Base-by-base conservation (phyloP, 75 land plant species). In the Pinus taeda region DNA sequence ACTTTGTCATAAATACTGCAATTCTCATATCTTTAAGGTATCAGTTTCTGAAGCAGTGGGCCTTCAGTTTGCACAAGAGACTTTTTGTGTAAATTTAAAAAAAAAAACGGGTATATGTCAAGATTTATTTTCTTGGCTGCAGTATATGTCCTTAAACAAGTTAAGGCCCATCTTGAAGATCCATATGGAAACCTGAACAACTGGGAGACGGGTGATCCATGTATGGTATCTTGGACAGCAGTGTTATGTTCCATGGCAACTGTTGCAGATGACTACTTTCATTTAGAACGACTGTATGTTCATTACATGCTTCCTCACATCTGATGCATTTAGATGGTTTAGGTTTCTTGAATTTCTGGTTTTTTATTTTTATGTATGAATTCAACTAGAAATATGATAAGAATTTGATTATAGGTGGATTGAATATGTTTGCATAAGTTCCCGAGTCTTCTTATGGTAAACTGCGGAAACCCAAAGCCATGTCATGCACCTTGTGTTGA, bases 161-260 rank as follows among this genome's bases (percentile, higher is more conserved):
- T 92, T 37, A 83, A 57, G 71, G 75, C 33, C 3, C 63, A 73
- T 4, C 60, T 89, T 15, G 72, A 4, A 59, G 94, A 92, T 79
- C 83, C 84, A 26, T 49, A 60, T 76, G 67, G 64, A 11, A 22
- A 85, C 3, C 83, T 92, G n/a, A 59, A 62, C 14, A 81, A 76
- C 63, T 92, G 94, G 94, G 66, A 56, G 15, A 75, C 60, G 12
- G 88, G 83, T 15, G 92, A 92, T 76, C 92, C 95, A 3, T 92
- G 95, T 42, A 67, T 22, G 17, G 67, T 75, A 37, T 73, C 79
- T 14, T 92, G 92, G 95, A 88, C 74, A 3, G 95, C 92, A n/a
- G 77, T 92, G 24, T 2, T 79, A 4, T 92, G 92, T 71, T 11
- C 15, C 18, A 36, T 15, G 57, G 37, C 49, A 11, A 7, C 77